A percentile compares a stretch with the other conserved stretches of the same genome.
Conservation (phyloP, 306 rosid genomes). For the Cicer yamashitae region DNA sequence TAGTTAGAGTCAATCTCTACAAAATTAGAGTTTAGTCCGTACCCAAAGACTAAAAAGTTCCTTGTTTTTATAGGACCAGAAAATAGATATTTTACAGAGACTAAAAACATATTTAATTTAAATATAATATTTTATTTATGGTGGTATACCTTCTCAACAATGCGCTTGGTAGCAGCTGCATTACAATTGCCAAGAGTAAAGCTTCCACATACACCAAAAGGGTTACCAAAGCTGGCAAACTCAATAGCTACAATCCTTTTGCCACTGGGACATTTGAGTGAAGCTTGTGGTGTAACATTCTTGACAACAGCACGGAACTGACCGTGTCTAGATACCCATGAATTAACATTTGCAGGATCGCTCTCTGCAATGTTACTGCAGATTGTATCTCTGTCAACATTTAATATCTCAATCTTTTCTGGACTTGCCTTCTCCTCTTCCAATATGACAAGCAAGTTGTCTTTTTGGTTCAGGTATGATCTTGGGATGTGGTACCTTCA, state of each 20-base stretch:
- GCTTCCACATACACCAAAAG: conserved; percentile 66
- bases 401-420: conserved; percentile 55
- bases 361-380: conserved; percentile 59
- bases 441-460: conserved; percentile 70
- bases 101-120: no score
- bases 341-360: conserved; percentile 65
- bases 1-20: no score
- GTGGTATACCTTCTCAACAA: conserved; percentile 52
- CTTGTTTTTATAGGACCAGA: no score
- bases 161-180: conserved; percentile 31
- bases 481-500: conserved; percentile 81
- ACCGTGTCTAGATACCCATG: conserved; percentile 57
- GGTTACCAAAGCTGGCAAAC: conserved; percentile 83
- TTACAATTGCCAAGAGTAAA: conserved; percentile 58
- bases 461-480: conserved; percentile 52
- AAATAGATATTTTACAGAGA: no score
- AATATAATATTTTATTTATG: no score
- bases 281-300: conserved; percentile 37
- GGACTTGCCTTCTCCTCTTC: conserved; percentile 68
- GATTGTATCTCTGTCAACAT: conserved; percentile 71
- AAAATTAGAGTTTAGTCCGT: no score
- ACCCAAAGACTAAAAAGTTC: no score
- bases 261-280: conserved; percentile 51
- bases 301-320: conserved; percentile 30
- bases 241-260: conserved; percentile 59